Percentiles rank a stretch among this genome's conserved stretches.
Evolutionary conservation across 768 basidiomycete genomes (phyloP).

Genomic region (Leccinum obscurum): DNA sequence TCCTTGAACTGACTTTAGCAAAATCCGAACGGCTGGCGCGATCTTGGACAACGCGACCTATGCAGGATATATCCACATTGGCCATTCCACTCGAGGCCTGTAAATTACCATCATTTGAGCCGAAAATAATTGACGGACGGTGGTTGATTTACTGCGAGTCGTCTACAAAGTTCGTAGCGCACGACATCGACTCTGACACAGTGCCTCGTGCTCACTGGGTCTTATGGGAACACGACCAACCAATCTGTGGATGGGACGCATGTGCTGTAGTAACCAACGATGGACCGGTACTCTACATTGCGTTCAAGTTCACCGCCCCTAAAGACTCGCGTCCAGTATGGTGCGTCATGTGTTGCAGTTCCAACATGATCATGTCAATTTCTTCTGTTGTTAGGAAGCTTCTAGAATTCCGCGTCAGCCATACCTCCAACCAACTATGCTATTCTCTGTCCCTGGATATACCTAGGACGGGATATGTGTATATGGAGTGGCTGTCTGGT

Average conservation of each 20-base stretch:
- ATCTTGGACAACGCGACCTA: not conserved
- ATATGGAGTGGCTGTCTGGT: not conserved
- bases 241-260: not conserved
- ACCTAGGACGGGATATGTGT: not conserved
- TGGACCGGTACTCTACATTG: not conserved
- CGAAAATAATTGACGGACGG: too few species aligned
- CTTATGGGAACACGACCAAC: not conserved
- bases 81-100: too few species aligned
- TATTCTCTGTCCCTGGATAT: not conserved
- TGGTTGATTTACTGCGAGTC: not conserved
- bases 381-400: not conserved
- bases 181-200: not conserved
- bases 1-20: not conserved
- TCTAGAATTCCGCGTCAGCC: not conserved
- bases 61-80: too few species aligned
- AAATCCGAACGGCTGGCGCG: not conserved
- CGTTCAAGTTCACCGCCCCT: not conserved
- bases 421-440: not conserved
- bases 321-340: not conserved
- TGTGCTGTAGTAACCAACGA: not conserved
- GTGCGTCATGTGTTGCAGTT: not conserved
- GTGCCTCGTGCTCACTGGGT: not conserved
- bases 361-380: not conserved
- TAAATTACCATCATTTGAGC: too few species aligned
- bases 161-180: not conserved